Conservation (phyloP, 1,284 basidiomycete genomes). For the Xanthoconium separans region DNA sequence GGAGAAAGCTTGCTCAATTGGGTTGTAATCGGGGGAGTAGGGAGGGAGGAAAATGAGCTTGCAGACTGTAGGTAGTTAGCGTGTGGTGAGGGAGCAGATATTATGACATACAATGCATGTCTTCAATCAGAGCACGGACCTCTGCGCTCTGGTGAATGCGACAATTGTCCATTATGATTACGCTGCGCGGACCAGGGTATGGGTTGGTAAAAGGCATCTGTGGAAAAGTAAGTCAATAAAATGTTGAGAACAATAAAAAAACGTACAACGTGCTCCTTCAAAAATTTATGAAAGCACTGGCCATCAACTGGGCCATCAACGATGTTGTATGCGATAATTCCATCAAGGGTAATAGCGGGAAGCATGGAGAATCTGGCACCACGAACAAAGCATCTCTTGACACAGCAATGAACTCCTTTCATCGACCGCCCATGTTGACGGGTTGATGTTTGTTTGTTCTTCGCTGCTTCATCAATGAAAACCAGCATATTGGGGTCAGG, state of each 20-base stretch:
- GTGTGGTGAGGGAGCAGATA: too few relatives aligned
- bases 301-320: too few relatives aligned
- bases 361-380: background rate
- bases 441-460: too few relatives aligned
- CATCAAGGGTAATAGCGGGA: background rate
- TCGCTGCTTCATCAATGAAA: too few relatives aligned
- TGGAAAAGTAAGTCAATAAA: too few relatives aligned
- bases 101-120: constrained; percentile 1
- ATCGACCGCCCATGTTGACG: too few relatives aligned
- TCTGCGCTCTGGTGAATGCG: constrained; percentile 21
- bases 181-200: background rate
- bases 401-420: background rate
- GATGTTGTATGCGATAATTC: background rate
- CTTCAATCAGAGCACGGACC: constrained; percentile 17
- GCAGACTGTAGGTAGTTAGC: background rate
- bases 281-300: too few relatives aligned
- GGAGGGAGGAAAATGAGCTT: background rate
- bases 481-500: too few relatives aligned
- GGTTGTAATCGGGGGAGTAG: background rate
- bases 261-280: too few relatives aligned
- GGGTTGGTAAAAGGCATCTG: background rate
- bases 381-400: background rate
- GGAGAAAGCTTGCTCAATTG: background rate
- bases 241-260: too few relatives aligned
- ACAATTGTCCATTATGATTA: constrained; percentile 10